Conservation (phyloP, 371 early-diverging fungal species). For the Mortierella polycephala region DNA sequence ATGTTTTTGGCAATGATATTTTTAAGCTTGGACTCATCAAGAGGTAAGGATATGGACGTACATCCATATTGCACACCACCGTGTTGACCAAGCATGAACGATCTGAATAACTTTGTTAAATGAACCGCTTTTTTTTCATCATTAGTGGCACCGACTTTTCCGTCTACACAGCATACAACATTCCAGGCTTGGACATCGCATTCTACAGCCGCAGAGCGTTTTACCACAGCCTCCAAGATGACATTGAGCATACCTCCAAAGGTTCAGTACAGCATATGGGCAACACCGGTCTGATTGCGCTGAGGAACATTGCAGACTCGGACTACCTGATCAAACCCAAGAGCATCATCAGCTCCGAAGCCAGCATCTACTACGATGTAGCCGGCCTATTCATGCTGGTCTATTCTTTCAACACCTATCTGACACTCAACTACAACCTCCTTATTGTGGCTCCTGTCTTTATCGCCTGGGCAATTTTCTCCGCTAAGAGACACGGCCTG, state of each 20-base stretch:
- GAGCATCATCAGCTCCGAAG: slow-evolving; percentile 44
- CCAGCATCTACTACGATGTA: slow-evolving; percentile 64
- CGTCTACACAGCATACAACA: slow-evolving; percentile 63
- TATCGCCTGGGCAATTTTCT: slow-evolving; percentile 43
- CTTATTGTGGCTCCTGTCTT: slow-evolving; percentile 56
- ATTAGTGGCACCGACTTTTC: slow-evolving; percentile 76
- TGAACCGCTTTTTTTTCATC: neutral
- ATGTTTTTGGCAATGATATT: slow-evolving; percentile 76
- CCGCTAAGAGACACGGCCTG: slow-evolving; percentile 28
- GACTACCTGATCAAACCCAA: slow-evolving; percentile 53
- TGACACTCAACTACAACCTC: slow-evolving; percentile 56
- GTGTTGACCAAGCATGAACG: neutral
- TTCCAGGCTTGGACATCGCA: slow-evolving; percentile 83
- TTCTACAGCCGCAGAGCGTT: slow-evolving; percentile 75
- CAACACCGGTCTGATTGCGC: slow-evolving; percentile 57
- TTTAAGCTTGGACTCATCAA: slow-evolving; percentile 70
- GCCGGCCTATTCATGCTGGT: slow-evolving; percentile 62
- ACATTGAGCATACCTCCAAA: slow-evolving; percentile 61
- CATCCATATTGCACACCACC: too few relatives aligned
- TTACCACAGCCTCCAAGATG: slow-evolving; percentile 78
- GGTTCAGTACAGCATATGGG: slow-evolving; percentile 76
- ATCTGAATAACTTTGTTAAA: neutral
- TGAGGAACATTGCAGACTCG: slow-evolving; percentile 57
- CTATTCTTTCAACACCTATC: slow-evolving; percentile 58
- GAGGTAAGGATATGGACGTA: slow-evolving; percentile 52